These are phyloP conservation scores for Apiospora koreana DNA, from an alignment of 2,329 filamentous ascomycete genomes.

Conservation along the genomic window DNA sequence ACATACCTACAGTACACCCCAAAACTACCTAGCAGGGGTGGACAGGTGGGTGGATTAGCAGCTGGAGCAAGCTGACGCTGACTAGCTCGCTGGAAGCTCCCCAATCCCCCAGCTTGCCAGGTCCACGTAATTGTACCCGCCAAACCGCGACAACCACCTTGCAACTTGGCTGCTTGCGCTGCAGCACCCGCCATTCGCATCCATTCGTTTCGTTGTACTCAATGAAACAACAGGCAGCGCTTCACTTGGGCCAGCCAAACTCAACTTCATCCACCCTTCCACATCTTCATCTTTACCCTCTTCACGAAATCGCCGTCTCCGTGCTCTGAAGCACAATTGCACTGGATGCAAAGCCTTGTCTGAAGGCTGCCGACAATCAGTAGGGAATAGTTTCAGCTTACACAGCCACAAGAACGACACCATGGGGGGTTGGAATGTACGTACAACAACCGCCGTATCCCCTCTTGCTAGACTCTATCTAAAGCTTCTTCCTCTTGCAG, in stretches of 20 bases:
- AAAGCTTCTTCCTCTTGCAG: conserved; percentile 32
- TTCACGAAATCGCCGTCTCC: not conserved
- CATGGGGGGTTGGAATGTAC: conserved; percentile 33
- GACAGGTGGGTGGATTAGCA: no score
- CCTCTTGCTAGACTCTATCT: not conserved
- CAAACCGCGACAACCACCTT: not conserved
- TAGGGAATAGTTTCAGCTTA: not conserved
- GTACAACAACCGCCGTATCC: not conserved
- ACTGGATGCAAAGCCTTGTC: conserved; percentile 2
- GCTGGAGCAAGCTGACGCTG: no score
- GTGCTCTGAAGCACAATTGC: not conserved
- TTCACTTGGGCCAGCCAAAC: not conserved
- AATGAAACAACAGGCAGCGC: not conserved
- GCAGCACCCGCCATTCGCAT: not conserved
- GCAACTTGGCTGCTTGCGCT: no score
- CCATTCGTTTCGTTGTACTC: not conserved
- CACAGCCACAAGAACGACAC: not conserved
- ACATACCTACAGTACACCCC: no score
- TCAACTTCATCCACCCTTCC: not conserved
- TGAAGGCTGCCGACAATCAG: not conserved
- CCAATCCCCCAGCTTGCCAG: no score
- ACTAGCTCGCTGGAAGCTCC: not conserved
- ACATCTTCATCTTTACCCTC: not conserved
- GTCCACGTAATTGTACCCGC: not conserved
- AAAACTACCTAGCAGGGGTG: no score